Evolutionary conservation across 768 basidiomycete species (phyloP).

Genomic region (Holtermannia corniformis): DNA sequence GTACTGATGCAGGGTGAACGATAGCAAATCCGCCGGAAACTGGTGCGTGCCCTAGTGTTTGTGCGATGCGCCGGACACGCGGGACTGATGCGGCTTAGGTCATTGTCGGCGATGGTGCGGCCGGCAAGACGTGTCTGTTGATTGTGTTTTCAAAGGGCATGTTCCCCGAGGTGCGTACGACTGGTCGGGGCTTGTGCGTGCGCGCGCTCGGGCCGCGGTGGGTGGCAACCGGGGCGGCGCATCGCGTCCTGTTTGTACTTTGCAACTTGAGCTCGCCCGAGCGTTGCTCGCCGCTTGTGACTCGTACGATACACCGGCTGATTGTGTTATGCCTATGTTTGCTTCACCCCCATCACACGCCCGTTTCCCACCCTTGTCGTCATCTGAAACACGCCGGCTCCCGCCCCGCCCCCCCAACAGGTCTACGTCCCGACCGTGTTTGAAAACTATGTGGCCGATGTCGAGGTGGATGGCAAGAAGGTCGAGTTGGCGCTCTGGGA

Average conservation of each 20-base stretch:
- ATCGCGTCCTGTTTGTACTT: not conserved
- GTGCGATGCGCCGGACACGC: not conserved
- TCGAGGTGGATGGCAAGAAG: conserved; percentile 96
- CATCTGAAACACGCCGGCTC: not conserved
- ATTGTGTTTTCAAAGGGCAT: conserved; percentile 36
- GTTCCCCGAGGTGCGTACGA: conserved; percentile 30
- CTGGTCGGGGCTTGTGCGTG: too few species aligned
- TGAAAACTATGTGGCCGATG: conserved; percentile 98
- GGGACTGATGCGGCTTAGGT: conserved; percentile 1
- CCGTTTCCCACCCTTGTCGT: conserved; percentile 1
- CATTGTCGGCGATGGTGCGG: conserved; percentile 90
- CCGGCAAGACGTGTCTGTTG: conserved; percentile 58
- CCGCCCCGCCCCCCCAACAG: conserved; percentile 45
- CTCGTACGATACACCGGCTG: not conserved
- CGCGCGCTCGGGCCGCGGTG: conserved; percentile 1
- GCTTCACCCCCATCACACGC: not conserved
- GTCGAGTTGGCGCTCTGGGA: conserved; percentile 99
- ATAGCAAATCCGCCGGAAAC: not conserved
- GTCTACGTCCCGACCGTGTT: conserved; percentile 99
- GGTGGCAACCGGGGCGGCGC: too few species aligned
- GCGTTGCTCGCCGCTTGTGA: too few species aligned
- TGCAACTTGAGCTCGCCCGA: too few species aligned
- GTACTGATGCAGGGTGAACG: not conserved
- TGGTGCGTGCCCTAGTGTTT: not conserved
- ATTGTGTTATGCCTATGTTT: conserved; percentile 9